Evolutionary conservation across 139 green algal species (phyloP), one percentile per base, ranked within the genome.

Genomic region (Chlorella sp.): DNA sequence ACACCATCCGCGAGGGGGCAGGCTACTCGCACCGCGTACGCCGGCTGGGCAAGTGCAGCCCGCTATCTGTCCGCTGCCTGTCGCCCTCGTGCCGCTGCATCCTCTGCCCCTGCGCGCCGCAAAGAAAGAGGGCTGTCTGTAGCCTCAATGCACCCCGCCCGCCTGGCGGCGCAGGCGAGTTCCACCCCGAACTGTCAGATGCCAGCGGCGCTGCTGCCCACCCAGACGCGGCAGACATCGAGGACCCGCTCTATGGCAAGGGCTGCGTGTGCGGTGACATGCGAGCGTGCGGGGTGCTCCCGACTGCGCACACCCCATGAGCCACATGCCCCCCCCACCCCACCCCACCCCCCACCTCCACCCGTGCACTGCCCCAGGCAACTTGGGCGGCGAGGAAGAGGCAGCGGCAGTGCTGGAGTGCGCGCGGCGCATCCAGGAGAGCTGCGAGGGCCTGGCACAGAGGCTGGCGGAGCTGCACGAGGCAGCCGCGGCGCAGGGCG

Each of bases 181-280:
- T n/a, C n/a, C n/a, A n/a, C n/a, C n/a, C n/a, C n/a, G n/a, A n/a
- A n/a, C n/a, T n/a, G n/a, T n/a, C n/a, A n/a, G n/a, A n/a, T n/a
- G n/a, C n/a, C n/a, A n/a, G n/a, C n/a, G n/a, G 27, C 35, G 33
- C 5, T 2, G 19, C 7, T 2, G 48, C 55, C 33, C 65, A 79
- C 55, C 33, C 61, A 8, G 89, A 93, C 9, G 86, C 62, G 0
- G 64, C 82, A 29, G 92, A 97, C 74, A 91, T 96, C 25, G 84
- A 90, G 33, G 92, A 97, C 75, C 84, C 91, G 8, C 79, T 96
- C 38, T 96, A 97, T 71, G 77, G 73, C 73, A 40, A 67, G 62
- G n/a, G n/a, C n/a, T n/a, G n/a, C n/a, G n/a, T n/a, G n/a, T n/a
- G n/a, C n/a, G n/a, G n/a, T n/a, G n/a, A n/a, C n/a, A n/a, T n/a